Evolutionary conservation across 257 asterid genomes (phyloP), one percentile per base, ranked within the genome.

Genomic region (Solanum sparsipilum): DNA sequence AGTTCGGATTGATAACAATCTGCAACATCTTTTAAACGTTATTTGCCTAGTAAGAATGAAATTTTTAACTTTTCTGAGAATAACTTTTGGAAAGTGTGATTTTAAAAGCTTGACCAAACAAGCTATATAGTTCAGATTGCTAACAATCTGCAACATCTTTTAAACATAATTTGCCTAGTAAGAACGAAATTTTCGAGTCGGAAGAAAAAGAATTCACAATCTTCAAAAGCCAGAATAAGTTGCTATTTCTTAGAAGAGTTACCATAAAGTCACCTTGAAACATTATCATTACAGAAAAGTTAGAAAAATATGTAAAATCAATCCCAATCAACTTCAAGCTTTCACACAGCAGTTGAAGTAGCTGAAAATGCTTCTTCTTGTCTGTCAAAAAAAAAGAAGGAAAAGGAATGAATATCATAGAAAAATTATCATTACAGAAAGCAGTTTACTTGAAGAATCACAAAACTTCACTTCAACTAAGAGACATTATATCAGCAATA

Each of bases 271-370:
- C 21, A 79, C 39, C 34, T 79, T 79, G 38, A 76, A 46, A 46
- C 39, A 44, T 79, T 31, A 52, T 82, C 86, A 82, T 48, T 48
- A 82, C 86, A 82, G 11, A 11, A 15, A 82, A 29, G 86, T 82
- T 48, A 48, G 44, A 48, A 82, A 63, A 63, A 48, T 48, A 36
- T 60, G 13, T 38, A 84, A 70, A 78, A 13, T 39, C 6, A 23
- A 84, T 71, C 82, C 74, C 29, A 74, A 9, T 52, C 56, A n/a
- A n/a, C 23, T 52, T 79, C 92, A 96, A 23, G 98, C 98, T 90
- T 94, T 96, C 75, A 89, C 98, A 23, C 97, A 96, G 88, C 99
- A 96, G 91, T 94, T 96, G 91, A 96, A 95, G 93, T 91, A 96
- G 88, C 97, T 91, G 90, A 95, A 94, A 90, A 96, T 89, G 92